These are phyloP conservation scores for Beauveria bassiana DNA, from an alignment of 2,329 filamentous ascomycete species.

Conservation along the genomic window DNA sequence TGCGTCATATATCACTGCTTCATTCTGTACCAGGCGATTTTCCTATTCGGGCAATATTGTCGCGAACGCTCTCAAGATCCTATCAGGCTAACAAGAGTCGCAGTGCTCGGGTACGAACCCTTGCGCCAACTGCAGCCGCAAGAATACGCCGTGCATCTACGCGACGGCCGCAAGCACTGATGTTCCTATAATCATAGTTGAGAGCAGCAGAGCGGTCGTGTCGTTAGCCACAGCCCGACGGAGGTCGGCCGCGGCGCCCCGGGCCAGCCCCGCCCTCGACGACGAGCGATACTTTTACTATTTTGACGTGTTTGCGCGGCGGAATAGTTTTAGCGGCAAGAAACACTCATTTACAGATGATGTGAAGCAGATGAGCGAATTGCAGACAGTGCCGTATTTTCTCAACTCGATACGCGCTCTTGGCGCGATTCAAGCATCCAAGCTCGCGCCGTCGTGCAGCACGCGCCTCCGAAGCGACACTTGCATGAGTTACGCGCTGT, in stretches of 20 bases:
- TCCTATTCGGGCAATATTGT: neutral
- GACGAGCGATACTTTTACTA: slow-evolving; percentile 19
- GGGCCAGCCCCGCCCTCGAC: slow-evolving; percentile 11
- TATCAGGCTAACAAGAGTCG: neutral
- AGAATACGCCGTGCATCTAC: slow-evolving; percentile 19
- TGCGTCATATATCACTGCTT: slow-evolving; percentile 4
- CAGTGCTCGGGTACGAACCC: slow-evolving; percentile 27
- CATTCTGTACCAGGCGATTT: neutral
- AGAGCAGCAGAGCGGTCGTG: slow-evolving; percentile 9
- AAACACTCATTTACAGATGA: slow-evolving; percentile 14
- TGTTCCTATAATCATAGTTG: slow-evolving; percentile 17
- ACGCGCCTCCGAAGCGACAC: neutral
- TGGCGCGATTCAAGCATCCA: slow-evolving; percentile 24
- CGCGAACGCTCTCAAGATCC: neutral
- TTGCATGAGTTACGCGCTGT: slow-evolving; percentile 17
- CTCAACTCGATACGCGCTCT: slow-evolving; percentile 23
- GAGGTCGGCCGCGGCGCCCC: neutral
- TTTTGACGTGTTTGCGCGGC: slow-evolving; percentile 22
- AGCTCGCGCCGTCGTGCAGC: slow-evolving; percentile 9
- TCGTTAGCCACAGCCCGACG: neutral
- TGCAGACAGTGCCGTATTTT: slow-evolving; percentile 15
- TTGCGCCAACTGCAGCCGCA: slow-evolving; percentile 23
- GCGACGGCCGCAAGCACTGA: neutral
- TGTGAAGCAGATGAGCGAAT: slow-evolving; percentile 15
- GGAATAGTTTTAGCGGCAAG: slow-evolving; percentile 21